Percentiles rank a stretch among this genome's conserved stretches.
phyloP scores from a whole-genome alignment of 73 alveolate species.

The Paraurostyla sp. region DNA sequence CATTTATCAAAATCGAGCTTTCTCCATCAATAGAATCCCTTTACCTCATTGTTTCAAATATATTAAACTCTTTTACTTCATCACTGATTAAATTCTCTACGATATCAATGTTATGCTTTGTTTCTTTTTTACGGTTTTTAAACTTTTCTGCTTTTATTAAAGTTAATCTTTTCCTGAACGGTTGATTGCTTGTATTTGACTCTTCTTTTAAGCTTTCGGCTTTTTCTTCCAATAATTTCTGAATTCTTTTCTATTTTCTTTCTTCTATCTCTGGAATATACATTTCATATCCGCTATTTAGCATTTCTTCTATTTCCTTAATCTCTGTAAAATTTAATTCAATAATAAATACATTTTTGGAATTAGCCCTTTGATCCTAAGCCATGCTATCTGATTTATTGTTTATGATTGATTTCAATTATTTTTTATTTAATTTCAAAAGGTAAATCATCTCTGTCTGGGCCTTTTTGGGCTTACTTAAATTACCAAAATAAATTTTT shows the following conservation, averaged over 20 bases:
- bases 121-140: background rate
- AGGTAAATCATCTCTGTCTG: background rate
- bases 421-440: background rate
- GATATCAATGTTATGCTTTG: background rate
- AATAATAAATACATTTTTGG: background rate
- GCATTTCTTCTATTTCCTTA: background rate
- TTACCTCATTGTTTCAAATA: no score
- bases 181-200: no score
- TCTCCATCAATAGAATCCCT: no score
- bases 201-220: background rate
- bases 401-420: background rate
- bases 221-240: background rate
- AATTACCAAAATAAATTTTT: conserved; percentile 3
- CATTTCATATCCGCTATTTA: background rate
- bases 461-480: background rate
- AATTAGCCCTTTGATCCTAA: background rate
- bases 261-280: background rate
- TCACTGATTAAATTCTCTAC: background rate
- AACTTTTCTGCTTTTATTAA: background rate
- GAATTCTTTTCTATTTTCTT: background rate
- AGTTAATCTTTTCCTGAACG: background rate
- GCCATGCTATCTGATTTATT: background rate
- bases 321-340: background rate
- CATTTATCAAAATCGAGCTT: no score
- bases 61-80: background rate